These are phyloP conservation scores for Xanthoconium purpureum DNA, from an alignment of 768 basidiomycete genomes.

Conservation along the genomic window DNA sequence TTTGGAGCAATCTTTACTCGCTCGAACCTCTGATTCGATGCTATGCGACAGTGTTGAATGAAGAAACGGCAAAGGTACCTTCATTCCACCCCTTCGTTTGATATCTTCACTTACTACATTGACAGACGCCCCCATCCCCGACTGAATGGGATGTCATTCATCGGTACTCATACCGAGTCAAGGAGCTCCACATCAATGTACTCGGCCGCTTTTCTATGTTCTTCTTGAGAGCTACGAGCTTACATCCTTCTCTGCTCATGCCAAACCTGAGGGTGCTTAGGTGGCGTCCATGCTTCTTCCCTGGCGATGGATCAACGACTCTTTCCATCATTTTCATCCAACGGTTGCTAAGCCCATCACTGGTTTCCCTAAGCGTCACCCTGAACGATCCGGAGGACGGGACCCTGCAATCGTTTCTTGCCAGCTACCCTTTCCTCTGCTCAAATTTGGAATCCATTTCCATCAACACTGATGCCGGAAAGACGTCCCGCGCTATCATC, in stretches of 20 bases:
- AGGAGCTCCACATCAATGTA: not conserved
- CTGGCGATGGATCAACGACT: not conserved
- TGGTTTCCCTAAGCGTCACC: not conserved
- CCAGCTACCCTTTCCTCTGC: not conserved
- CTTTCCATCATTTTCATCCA: not conserved
- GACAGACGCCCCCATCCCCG: not conserved
- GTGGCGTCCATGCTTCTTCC: not conserved
- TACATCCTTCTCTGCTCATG: not conserved
- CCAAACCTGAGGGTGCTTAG: constrained; percentile 2
- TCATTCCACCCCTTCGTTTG: not conserved
- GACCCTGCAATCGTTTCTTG: not conserved
- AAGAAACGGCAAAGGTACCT: not conserved
- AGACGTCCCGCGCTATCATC: not conserved
- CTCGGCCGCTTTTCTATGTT: too few relatives aligned
- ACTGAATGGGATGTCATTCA: not conserved
- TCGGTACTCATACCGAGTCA: not conserved
- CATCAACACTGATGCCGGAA: too few relatives aligned
- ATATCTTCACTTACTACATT: too few relatives aligned
- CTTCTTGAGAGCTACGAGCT: not conserved
- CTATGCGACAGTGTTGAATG: not conserved
- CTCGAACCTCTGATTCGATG: not conserved
- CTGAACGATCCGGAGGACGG: not conserved
- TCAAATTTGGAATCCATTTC: not conserved
- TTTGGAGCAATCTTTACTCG: not conserved
- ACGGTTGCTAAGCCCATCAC: not conserved